Evolutionary conservation across 1,284 basidiomycete species (phyloP), one percentile per base, ranked within the genome.

Genomic region (Violaceomyces palustris): DNA sequence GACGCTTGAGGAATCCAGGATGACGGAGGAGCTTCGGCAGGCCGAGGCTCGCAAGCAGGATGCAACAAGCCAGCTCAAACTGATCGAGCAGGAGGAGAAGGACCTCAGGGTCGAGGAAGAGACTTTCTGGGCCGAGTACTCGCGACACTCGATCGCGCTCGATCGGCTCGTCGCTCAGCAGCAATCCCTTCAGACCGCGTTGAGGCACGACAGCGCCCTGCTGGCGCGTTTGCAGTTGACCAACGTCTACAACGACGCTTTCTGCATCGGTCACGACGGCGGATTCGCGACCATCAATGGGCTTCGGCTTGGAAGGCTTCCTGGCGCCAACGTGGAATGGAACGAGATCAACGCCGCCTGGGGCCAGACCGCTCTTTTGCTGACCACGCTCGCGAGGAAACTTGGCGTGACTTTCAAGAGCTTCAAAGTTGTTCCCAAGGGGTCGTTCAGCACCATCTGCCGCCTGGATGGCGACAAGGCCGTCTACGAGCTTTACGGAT

Each of bases 321-420:
- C 87, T 18, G 49, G 41, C 33, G 47, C 67, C 0, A 62, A 87
- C 29, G 61, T 98, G 22, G 93, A 97, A 69, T 99, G 93, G 92
- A 83, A 88, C 5, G 94, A 99, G 75, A 92, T 98, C 74, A 98
- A 98, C 70, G 94, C 94, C 5, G 94, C 94, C 3, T 96, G 93
- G 90, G 94, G 94, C 0, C 87, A 97, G 69, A 88, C 90, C 0
- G 79, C 93, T n/a, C 77, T 98, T 17, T 79, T 97, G 40, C 77
- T 98, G 12, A 87, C 92, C 64, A 90, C 90, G 4, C 82, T 98
- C 3, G 42, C 58, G 2, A 44, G 64, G 6, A 67, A 64, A 30
- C 37, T 63, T 4, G 33, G 38, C 8, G 29, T 59, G 3, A 35
- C 27, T 1, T 67, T 67, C 25, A 31, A 29, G 15, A 55, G 58